Evolutionary conservation across 2,329 filamentous ascomycete species (phyloP).

Genomic region (Cladosporium sphaerospermum): DNA sequence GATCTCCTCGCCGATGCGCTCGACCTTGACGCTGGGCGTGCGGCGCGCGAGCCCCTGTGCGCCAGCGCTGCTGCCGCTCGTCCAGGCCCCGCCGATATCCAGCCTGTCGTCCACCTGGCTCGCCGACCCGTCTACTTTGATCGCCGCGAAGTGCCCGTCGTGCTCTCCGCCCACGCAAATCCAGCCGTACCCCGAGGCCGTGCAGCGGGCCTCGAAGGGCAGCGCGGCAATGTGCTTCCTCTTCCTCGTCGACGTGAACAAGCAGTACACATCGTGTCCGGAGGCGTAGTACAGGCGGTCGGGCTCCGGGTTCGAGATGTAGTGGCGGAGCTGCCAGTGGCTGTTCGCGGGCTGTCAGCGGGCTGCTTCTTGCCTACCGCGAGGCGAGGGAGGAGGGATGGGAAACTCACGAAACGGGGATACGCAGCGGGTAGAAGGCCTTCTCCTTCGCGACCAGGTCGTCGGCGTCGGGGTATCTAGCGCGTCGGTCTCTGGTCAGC

Average conservation of each 20-base stretch:
- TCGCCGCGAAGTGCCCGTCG: conserved; percentile 77
- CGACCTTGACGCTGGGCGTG: conserved; percentile 49
- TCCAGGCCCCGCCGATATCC: conserved; percentile 4
- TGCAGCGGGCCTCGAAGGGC: conserved; percentile 66
- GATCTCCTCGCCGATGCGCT: conserved; percentile 57
- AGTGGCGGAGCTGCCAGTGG: conserved; percentile 83
- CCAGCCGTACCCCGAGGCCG: conserved; percentile 81
- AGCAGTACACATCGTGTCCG: conserved; percentile 53
- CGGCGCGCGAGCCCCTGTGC: conserved; percentile 40
- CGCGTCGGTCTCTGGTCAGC: too few relatives aligned
- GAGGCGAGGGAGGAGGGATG: not conserved
- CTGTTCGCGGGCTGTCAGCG: not conserved
- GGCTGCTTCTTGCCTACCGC: too few relatives aligned
- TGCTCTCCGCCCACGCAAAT: conserved; percentile 81
- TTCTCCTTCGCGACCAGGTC: conserved; percentile 40
- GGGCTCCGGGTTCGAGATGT: conserved; percentile 73
- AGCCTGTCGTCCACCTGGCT: conserved; percentile 7
- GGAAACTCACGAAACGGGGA: conserved; percentile 42
- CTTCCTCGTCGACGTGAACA: conserved; percentile 63
- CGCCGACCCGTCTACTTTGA: conserved; percentile 49
- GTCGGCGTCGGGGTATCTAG: conserved; percentile 42
- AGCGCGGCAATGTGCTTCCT: conserved; percentile 67
- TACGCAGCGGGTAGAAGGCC: conserved; percentile 43
- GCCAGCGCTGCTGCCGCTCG: conserved; percentile 1
- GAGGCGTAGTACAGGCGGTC: conserved; percentile 81